Evolutionary conservation across 108 stramenopile species (phyloP), one percentile per base, ranked within the genome.

Genomic region (Schizochytrium sp.): DNA sequence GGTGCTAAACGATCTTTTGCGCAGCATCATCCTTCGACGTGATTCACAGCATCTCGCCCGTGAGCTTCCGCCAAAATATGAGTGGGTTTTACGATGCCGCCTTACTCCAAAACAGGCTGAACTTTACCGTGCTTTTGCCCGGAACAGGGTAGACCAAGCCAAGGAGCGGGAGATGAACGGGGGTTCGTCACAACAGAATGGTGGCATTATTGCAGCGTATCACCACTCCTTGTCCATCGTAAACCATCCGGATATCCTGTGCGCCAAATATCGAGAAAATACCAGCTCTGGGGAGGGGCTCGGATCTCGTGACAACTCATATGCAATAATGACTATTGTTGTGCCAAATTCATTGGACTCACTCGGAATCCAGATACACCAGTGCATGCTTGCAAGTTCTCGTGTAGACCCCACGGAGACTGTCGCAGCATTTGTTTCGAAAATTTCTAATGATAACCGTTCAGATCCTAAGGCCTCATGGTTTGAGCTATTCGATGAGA

Each of bases 211-310:
- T 4, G 88, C 88, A 4, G 88, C 88, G 4, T 88, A 88, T 17
- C 88, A 88, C 38, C 61, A 61, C 45, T 61, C 88, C 10, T 49
- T 88, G 4, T 61, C 88, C 13, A 69, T 88, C 61, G 61, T 61
- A n/a, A 88, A 88, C 49, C 88, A 88, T 49, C 88, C 88, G 61
- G 88, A 88, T 64, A 88, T 88, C 49, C 2, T 88, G 8, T 44
- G 47, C 42, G 49, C 0, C 5, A 69, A 44, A 3, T 46, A 49
- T 69, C 61, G 61, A 8, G 3, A 83, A 40, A 46, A 83, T 3
- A 55, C 53, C 15, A n/a, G 28, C 50, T 40, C 5, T 46, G 60
- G 46, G 4, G 46, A 69, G 45, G 88, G 55, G 88, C 88, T 46
- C 61, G 17, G 46, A 5, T 88, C 46, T 7, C 64, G 64, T 0